Base-by-base conservation (phyloP, 2,329 filamentous ascomycete genomes). In the Cladophialophora immunda region DNA sequence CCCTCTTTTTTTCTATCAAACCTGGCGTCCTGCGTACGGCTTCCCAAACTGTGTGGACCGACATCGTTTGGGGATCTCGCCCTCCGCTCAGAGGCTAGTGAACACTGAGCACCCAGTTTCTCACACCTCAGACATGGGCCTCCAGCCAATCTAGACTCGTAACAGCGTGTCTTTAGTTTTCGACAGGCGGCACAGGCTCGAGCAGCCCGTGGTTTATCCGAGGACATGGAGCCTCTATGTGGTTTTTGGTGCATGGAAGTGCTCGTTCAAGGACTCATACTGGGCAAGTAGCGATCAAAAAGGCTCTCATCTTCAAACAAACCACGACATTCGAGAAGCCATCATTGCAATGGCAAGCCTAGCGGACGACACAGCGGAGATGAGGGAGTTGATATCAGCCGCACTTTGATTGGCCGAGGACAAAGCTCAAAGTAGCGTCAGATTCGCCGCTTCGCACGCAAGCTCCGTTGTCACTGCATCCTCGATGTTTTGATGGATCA, bases 81-180 rank as follows among this genome's bases (percentile, higher is more conserved):
- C 25, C 17, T 22, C 7, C 19, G 50, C 36, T 57, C 60, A 45
- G 50, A 8, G 13, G 52, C 36, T 4, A 64, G 71, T 0, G 78
- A 80, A 64, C 80, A 81, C 19, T 67, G 59, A 32, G 79, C 76
- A 4, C 71, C 73, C 19, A 81, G 72, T 38, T 75, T 75, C 52
- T 77, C 75, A 65, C 80, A 81, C 38, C 79, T 73, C 8, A 81
- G 70, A 68, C 79, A 81, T 19, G 74, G 68, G 58, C 74, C 73
- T 17, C 76, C 70, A 0, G 69, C 67, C 52, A 66, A 66, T 11
- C 72, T 70, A 2, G 78, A 75, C 62, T 77, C 76, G 66, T 81
- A 81, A 60, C 79, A 81, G 65, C 79, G 72, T n/a, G 79, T 81
- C 71, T 81, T 81, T 36, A 78, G 76, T 68, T 79, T 81, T 22